A percentile compares a stretch with the other conserved stretches of the same genome.
These are phyloP conservation scores for Petunia axillaris DNA, from an alignment of 257 asterid species.

Conservation along the genomic window DNA sequence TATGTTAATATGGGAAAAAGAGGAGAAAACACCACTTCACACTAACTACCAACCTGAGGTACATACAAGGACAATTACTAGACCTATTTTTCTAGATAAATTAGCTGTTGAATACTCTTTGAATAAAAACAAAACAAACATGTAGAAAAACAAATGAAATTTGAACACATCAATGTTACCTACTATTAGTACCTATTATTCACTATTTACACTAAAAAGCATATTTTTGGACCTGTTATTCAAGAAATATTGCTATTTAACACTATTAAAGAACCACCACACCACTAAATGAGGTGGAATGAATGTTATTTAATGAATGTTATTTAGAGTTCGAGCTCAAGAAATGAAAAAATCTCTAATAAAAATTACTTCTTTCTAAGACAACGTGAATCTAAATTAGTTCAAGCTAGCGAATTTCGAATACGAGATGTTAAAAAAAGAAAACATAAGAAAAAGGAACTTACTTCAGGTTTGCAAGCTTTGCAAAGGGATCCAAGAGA, in stretches of 20 bases:
- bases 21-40: too few species aligned
- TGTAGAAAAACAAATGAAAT: not conserved
- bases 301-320: too few species aligned
- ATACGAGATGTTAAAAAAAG: too few species aligned
- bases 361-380: too few species aligned
- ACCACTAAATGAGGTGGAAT: too few species aligned
- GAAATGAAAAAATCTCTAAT: too few species aligned
- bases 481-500: slow-evolving; percentile 84
- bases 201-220: not conserved
- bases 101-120: not conserved
- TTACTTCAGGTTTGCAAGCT: slow-evolving; percentile 88
- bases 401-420: too few species aligned
- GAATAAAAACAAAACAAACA: not conserved
- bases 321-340: too few species aligned
- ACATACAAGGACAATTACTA: not conserved
- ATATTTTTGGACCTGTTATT: too few species aligned
- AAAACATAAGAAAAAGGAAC: not conserved
- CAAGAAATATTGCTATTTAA: not conserved
- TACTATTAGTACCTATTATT: too few species aligned
- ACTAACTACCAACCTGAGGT: not conserved
- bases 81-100: not conserved
- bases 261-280: not conserved
- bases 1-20: not conserved
- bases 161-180: not conserved
- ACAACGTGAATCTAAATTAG: too few species aligned